Evolutionary conservation across 805 yeast species (phyloP), one percentile per base, ranked within the genome.

Genomic region (Saturnispora bothae): DNA sequence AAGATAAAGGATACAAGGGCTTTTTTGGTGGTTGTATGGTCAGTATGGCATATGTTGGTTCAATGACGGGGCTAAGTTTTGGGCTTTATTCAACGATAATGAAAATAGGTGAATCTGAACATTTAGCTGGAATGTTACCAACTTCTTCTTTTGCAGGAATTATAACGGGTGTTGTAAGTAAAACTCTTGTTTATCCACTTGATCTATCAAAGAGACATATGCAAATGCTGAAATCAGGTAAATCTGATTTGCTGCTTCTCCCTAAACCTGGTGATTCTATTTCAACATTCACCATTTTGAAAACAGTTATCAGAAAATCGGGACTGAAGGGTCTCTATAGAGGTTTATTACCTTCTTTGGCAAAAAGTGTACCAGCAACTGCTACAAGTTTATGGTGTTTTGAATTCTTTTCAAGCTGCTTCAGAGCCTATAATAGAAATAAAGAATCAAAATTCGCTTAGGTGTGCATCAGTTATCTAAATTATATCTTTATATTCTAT

Each of bases 141-240:
- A 34, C 44, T 4, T 69, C 71, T 3, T 74, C 78, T 5, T 41
- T 71, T 26, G 71, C 89, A 54, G 81, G 95, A 32, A 62, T 84
- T 28, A 35, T 74, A 0, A 95, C 96, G 0, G 97, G 96, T 0
- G 64, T 75, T 0, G 47, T 74, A 3, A 71, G 94, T 10, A 92
- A 92, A 55, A 70, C 76, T 0, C 46, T 75, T 0, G 77, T 84
- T 0, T 92, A 84, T 57, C 98, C 98, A 0, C 54, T 92, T 31
- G 98, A 92, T 55, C 74, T 94, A 0, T 54, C 88, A 2, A 65
- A 96, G 17, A 76, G 85, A 50, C 63, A 95, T 28, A 58, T 81
- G 31, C 96, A 89, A 54, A 74, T 88, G 59, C 43, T 49, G 7
- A 28, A 43, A 6, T 16, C 36, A n/a, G 36, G 36, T 38, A 36